Evolutionary conservation across 2,329 filamentous ascomycete species (phyloP).

Genomic region (Dothidotthia symphoricarpi): DNA sequence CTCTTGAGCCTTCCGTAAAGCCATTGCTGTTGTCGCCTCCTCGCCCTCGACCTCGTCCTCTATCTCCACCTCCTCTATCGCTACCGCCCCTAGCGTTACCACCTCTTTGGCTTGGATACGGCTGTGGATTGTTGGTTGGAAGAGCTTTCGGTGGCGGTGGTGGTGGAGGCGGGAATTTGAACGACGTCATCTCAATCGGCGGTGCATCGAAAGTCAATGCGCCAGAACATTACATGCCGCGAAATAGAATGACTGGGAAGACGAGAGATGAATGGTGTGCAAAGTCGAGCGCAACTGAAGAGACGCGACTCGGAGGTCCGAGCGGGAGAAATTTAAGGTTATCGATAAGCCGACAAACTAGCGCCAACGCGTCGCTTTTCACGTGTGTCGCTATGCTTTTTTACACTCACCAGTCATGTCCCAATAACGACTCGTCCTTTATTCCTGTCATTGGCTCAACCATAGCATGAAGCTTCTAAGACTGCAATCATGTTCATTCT

Average conservation of each 20-base stretch:
- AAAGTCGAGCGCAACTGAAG: too few species aligned
- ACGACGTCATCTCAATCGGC: constrained; percentile 32
- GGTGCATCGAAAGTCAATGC: neutral
- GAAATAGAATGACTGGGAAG: too few species aligned
- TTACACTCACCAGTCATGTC: constrained; percentile 5
- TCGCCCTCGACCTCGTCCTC: constrained; percentile 31
- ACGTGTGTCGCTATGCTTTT: neutral
- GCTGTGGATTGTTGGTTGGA: constrained; percentile 25
- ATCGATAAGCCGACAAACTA: constrained; percentile 17
- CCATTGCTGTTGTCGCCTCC: constrained; percentile 16
- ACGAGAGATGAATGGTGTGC: too few species aligned
- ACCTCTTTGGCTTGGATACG: constrained; percentile 33
- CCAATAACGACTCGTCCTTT: constrained; percentile 12
- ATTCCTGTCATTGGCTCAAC: neutral
- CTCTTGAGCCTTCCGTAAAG: constrained; percentile 24
- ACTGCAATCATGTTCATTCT: constrained; percentile 40
- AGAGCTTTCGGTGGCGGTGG: constrained; percentile 42
- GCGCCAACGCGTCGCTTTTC: constrained; percentile 1
- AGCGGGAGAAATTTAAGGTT: constrained; percentile 11
- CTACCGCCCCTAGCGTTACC: constrained; percentile 30
- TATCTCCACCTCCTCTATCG: constrained; percentile 21
- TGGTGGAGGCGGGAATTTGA: constrained; percentile 51
- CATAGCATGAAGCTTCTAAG: constrained; percentile 28
- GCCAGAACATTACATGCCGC: too few species aligned
- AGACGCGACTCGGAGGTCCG: constrained; percentile 15